Percentiles rank a stretch among this genome's conserved stretches.
These are phyloP conservation scores for Lactifluus volemus DNA, from an alignment of 768 basidiomycete species.

Conservation along the genomic window DNA sequence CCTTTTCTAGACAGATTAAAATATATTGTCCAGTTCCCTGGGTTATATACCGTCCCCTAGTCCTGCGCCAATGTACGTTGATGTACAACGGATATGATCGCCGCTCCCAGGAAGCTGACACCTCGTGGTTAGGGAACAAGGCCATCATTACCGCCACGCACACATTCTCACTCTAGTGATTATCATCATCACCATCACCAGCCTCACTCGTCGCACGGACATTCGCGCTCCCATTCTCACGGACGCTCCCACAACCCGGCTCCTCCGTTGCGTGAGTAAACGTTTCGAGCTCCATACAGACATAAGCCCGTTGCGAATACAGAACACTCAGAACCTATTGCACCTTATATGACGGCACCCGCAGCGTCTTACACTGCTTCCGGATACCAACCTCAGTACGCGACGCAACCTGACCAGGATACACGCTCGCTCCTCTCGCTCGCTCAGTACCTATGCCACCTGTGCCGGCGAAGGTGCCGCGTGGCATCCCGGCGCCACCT, in stretches of 20 bases:
- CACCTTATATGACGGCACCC: neutral
- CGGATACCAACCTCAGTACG: neutral
- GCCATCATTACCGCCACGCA: slow-evolving; percentile 11
- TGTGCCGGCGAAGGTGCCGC: neutral
- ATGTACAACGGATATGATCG: neutral
- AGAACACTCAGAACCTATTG: slow-evolving; percentile 11
- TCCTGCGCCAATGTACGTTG: neutral
- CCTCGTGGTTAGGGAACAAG: slow-evolving; percentile 5
- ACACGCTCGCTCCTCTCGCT: neutral
- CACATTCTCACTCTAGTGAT: too few relatives aligned
- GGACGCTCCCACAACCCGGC: neutral
- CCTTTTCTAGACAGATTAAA: neutral
- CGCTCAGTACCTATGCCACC: neutral
- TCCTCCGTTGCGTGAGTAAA: slow-evolving; percentile 1
- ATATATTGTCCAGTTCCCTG: neutral
- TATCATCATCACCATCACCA: neutral
- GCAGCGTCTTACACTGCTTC: neutral
- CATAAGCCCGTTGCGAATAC: neutral
- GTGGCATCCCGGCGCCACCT: neutral
- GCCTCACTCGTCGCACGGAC: neutral
- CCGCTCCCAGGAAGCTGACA: neutral
- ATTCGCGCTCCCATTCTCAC: slow-evolving; percentile 7
- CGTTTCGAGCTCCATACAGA: neutral
- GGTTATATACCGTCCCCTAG: neutral
- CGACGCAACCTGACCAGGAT: neutral